A percentile compares a stretch with the other conserved stretches of the same genome.
These are phyloP conservation scores for Erysimum pusillum DNA, from an alignment of 441 rosid species.

Conservation along the genomic window DNA sequence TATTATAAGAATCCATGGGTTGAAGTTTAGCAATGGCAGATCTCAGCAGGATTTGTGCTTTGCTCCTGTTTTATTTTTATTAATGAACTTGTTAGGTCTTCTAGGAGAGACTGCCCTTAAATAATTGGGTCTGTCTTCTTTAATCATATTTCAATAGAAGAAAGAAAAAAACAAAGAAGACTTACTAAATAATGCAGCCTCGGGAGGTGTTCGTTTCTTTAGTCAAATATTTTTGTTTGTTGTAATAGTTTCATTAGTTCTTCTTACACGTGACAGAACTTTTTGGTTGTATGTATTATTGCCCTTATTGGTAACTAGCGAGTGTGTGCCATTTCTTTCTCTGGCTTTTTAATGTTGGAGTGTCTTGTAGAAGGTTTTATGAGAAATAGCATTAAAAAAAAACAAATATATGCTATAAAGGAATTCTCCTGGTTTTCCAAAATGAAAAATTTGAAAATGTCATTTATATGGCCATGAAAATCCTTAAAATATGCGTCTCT, in stretches of 20 bases:
- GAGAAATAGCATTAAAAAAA: too few species aligned
- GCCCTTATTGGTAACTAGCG: neutral
- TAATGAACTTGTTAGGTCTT: conserved; percentile 19
- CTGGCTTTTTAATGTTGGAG: neutral
- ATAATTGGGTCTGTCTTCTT: conserved; percentile 22
- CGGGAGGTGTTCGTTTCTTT: conserved; percentile 22
- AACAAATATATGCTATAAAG: too few species aligned
- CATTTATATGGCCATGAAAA: too few species aligned
- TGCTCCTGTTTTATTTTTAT: neutral
- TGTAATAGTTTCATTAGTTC: neutral
- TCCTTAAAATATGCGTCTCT: too few species aligned
- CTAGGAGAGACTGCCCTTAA: neutral
- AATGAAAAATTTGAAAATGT: too few species aligned
- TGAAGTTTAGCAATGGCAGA: conserved; percentile 27
- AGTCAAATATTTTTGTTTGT: neutral
- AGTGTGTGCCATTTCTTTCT: neutral
- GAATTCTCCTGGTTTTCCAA: too few species aligned
- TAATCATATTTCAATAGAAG: conserved; percentile 10
- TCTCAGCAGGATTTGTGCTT: conserved; percentile 38
- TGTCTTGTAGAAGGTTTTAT: neutral
- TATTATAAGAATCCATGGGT: conserved; percentile 34
- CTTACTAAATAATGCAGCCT: conserved; percentile 30
- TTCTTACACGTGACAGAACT: conserved; percentile 24
- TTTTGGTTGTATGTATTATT: neutral
- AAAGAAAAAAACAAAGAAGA: neutral